phyloP scores from a whole-genome alignment of 495 filamentous ascomycete genomes.

The Penicillium egyptiacum region DNA sequence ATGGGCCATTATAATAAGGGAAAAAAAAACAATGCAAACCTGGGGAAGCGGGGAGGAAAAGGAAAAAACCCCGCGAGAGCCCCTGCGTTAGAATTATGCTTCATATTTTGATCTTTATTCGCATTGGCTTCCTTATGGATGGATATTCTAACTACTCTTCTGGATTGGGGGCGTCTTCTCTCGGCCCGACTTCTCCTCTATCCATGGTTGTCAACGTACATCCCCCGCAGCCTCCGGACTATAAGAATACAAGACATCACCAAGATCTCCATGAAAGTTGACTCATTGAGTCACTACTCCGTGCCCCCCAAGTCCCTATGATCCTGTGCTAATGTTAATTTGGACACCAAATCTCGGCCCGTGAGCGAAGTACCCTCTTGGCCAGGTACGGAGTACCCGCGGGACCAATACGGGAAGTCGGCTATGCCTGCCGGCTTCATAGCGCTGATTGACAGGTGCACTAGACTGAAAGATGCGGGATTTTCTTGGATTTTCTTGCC shows the following conservation, averaged over 20 bases:
- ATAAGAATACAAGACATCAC: background rate
- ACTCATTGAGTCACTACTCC: background rate
- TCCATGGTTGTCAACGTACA: too few relatives aligned
- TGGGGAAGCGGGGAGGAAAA: conserved; percentile 23
- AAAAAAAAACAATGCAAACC: conserved; percentile 10
- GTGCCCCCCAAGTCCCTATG: background rate
- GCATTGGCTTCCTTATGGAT: background rate
- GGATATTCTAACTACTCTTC: background rate
- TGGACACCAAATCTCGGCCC: background rate
- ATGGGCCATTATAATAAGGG: background rate
- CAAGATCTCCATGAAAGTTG: background rate
- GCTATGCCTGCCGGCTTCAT: conserved; percentile 1
- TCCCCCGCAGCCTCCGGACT: background rate
- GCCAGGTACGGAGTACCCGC: background rate
- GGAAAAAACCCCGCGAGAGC: conserved; percentile 21
- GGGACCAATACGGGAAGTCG: background rate
- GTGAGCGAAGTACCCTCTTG: background rate
- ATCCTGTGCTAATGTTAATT: background rate
- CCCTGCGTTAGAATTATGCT: conserved; percentile 13
- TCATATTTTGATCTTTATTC: background rate
- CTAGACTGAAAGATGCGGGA: conserved; percentile 19
- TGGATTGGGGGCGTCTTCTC: background rate
- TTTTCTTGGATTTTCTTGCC: conserved; percentile 24
- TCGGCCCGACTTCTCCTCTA: conserved; percentile 13
- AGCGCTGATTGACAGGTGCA: background rate